Percentiles rank a stretch among this genome's conserved stretches.
phyloP scores from a whole-genome alignment of 805 yeast species.

The Nakazawaea molendinolei region DNA sequence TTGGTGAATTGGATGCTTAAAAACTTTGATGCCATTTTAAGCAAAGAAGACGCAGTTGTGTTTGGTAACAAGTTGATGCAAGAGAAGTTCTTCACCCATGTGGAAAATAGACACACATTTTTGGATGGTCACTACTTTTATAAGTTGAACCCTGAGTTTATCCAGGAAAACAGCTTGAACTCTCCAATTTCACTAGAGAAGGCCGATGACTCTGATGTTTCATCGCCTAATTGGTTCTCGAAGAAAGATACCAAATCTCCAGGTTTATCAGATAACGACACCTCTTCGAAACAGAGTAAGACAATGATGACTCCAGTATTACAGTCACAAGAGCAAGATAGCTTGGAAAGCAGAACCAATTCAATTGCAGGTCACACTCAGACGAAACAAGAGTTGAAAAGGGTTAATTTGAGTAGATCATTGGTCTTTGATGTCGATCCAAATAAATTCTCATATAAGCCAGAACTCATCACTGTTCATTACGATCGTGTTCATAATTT shows the following conservation, averaged over 20 bases:
- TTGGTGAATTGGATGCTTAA: conserved; percentile 81
- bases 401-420: conserved; percentile 58
- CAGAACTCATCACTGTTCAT: conserved; percentile 76
- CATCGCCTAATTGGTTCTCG: conserved; percentile 7
- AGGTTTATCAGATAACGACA: neutral
- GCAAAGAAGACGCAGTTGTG: conserved; percentile 74
- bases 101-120: conserved; percentile 74
- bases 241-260: conserved; percentile 13
- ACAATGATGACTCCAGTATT: conserved; percentile 12
- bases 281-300: conserved; percentile 1
- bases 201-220: conserved; percentile 2
- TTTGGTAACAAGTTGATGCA: conserved; percentile 79
- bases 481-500: conserved; percentile 92
- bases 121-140: conserved; percentile 93
- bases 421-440: conserved; percentile 75
- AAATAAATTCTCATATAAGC: conserved; percentile 58
- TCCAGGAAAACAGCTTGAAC: conserved; percentile 20
- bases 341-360: neutral
- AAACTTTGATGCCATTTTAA: conserved; percentile 70
- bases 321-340: conserved; percentile 12
- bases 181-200: neutral
- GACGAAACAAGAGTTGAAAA: conserved; percentile 15
- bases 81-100: conserved; percentile 69
- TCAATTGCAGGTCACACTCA: neutral
- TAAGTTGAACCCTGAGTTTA: conserved; percentile 53